These are phyloP conservation scores for Ustilago loliicola DNA, from an alignment of 1,284 basidiomycete genomes.

Conservation along the genomic window DNA sequence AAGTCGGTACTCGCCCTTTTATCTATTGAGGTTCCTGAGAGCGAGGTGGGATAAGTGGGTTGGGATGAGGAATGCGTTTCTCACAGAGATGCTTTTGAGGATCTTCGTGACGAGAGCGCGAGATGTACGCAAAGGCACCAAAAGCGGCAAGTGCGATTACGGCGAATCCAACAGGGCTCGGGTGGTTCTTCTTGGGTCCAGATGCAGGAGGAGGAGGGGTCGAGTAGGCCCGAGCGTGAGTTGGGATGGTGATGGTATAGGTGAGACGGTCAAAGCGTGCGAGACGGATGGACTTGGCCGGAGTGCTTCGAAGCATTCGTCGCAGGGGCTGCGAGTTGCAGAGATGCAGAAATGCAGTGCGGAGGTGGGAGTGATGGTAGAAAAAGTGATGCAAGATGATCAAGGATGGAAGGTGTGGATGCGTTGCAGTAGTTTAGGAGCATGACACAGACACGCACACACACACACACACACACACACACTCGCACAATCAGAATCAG, in stretches of 20 bases:
- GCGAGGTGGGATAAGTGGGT: constrained; percentile 64
- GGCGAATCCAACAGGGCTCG: constrained; percentile 60
- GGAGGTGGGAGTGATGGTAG: neutral
- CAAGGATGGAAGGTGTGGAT: neutral
- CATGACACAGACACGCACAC: neutral
- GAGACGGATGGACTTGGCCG: constrained; percentile 24
- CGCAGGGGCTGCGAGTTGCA: neutral
- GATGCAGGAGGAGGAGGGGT: constrained; percentile 9
- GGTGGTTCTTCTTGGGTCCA: constrained; percentile 45
- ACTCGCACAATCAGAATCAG: neutral
- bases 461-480: neutral
- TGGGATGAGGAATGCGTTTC: constrained; percentile 63
- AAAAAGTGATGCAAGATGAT: neutral
- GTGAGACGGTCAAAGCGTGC: constrained; percentile 42
- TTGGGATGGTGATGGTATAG: neutral
- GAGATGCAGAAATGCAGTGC: neutral
- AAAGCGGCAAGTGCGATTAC: constrained; percentile 57
- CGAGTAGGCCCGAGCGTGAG: constrained; percentile 23
- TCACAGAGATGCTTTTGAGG: constrained; percentile 56
- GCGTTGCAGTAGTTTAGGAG: neutral
- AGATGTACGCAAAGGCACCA: constrained; percentile 60
- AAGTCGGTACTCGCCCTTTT: neutral
- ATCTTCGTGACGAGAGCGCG: constrained; percentile 56
- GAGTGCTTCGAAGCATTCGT: constrained; percentile 36
- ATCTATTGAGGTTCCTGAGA: constrained; percentile 48